A percentile compares a stretch with the other conserved stretches of the same genome.
Evolutionary conservation across 345 rosid genomes (phyloP).

Genomic region (Syzygium aqueum): DNA sequence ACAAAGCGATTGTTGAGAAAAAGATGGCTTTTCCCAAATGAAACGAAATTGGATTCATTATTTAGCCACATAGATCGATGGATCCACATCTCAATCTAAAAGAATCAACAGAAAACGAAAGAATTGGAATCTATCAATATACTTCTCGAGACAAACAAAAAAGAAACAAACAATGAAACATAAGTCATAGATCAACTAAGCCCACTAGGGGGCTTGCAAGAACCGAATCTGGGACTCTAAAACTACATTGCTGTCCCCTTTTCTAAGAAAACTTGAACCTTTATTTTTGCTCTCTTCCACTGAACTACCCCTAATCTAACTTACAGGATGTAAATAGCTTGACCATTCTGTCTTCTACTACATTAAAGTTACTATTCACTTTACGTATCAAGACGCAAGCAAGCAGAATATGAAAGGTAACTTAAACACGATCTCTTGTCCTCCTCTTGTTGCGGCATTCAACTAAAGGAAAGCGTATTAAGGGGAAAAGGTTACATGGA

Average conservation of each 20-base stretch:
- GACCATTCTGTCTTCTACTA: neutral
- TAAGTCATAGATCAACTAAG: neutral
- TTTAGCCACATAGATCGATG: neutral
- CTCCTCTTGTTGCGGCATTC: neutral
- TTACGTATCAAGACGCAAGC: neutral
- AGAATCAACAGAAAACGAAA: neutral
- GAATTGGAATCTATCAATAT: neutral
- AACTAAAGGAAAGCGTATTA: neutral
- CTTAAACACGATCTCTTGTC: neutral
- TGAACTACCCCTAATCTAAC: neutral
- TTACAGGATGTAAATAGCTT: neutral
- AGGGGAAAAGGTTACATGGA: neutral
- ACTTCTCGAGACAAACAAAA: neutral
- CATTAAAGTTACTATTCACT: neutral
- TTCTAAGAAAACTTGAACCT: neutral
- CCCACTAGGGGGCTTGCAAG: neutral
- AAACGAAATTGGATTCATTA: neutral
- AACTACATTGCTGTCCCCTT: neutral
- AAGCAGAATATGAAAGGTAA: neutral
- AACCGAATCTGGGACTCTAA: neutral
- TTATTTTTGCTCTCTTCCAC: neutral
- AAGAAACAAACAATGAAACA: neutral
- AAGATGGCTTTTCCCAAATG: neutral
- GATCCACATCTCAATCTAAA: neutral
- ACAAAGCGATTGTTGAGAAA: neutral